Conservation (phyloP, 2,329 filamentous ascomycete genomes). For the Ciborinia camelliae region DNA sequence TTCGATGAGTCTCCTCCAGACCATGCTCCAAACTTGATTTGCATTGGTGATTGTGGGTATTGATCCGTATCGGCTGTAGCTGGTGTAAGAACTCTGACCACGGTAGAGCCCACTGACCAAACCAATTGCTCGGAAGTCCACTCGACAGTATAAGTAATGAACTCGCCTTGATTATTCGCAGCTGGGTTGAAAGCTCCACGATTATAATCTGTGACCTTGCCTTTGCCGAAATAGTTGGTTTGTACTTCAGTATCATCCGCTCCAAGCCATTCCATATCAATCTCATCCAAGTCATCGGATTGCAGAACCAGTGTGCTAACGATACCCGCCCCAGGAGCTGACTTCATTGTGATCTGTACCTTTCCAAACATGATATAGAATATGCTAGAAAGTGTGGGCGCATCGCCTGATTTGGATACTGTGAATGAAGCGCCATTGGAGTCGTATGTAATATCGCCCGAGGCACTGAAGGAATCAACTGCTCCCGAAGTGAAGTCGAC, state of each 20-base stretch:
- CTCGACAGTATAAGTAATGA: conserved; percentile 85
- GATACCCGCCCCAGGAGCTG: conserved; percentile 84
- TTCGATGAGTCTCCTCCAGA: conserved; percentile 81
- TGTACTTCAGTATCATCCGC: conserved; percentile 75
- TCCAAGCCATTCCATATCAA: conserved; percentile 96
- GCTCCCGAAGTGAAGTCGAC: conserved; percentile 78
- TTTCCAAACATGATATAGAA: conserved; percentile 99
- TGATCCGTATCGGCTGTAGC: conserved; percentile 66
- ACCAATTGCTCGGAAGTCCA: conserved; percentile 84
- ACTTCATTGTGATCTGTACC: conserved; percentile 80
- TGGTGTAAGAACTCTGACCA: conserved; percentile 71
- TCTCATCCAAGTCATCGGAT: conserved; percentile 90
- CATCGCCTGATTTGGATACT: conserved; percentile 72
- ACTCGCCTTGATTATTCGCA: conserved; percentile 65
- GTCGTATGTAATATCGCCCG: conserved; percentile 69
- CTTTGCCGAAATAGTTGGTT: conserved; percentile 96
- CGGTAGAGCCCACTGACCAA: conserved; percentile 78
- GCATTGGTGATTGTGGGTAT: conserved; percentile 95
- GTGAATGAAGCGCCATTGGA: conserved; percentile 78
- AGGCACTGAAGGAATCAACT: conserved; percentile 74
- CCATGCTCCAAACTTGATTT: conserved; percentile 89
- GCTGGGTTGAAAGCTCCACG: conserved; percentile 76
- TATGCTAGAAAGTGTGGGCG: conserved; percentile 79
- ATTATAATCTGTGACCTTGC: conserved; percentile 79
- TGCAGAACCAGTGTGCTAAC: conserved; percentile 89